Evolutionary conservation across 2,329 filamentous ascomycete genomes (phyloP), one percentile per base, ranked within the genome.

Genomic region (Fusarium solani-melongenae): DNA sequence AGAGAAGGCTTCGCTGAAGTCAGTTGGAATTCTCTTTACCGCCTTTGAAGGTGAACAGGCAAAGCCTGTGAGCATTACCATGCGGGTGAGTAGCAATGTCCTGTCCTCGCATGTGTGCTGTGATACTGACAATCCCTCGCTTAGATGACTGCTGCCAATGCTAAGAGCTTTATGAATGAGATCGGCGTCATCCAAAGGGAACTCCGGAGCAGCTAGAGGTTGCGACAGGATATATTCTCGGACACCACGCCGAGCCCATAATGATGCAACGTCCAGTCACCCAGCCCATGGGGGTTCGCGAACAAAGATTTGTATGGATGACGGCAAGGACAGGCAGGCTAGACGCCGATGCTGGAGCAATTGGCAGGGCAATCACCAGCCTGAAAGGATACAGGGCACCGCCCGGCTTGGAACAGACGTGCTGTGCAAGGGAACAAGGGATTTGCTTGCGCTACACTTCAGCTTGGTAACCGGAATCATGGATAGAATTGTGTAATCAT

Each of bases 1-100:
- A 69, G 90, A 95, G 60, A 93, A 92, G 76, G 91, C 94, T 33
- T 90, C 89, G 46, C 88, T 93, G 70, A 94, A 94, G 81, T 88
- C 90, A 51, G 87, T 94, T 56, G 88, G 90, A 62, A 89, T 97
- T 24, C 78, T 91, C 39, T 92, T 92, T 76, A 92, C 89, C 1
- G 90, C 90, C 11, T 88, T 92, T 68, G 89, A 91, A 75, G 89
- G 86, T 24, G 83, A 83, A 3, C 85, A 88, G 41, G 84, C 84
- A 1, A 88, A 86, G 75, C 88, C 89, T 14, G 85, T 90, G 60
- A 90, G 85, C 76, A 86, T 92, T 66, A 89, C 91, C 68, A 86
- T 92, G 72, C 91, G 89, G 86, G 90, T 91, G 82, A 72, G 85
- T 81, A 56, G 39, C 27, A 20, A 33, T 24, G n/a, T 6, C n/a